These are phyloP conservation scores for Ogataea methanolica DNA, from an alignment of 805 yeast genomes.

Conservation along the genomic window DNA sequence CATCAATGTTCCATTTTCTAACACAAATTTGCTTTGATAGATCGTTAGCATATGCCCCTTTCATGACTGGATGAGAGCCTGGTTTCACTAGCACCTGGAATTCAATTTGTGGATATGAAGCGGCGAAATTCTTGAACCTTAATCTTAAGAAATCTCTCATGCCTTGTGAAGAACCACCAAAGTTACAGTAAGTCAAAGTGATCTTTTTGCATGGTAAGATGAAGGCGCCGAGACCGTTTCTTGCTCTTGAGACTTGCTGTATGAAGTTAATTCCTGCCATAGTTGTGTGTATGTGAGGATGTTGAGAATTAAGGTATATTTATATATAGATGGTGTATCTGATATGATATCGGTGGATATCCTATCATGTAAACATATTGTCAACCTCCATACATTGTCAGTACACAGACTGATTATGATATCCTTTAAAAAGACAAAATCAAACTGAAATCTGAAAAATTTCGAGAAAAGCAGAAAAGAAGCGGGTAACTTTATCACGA, in stretches of 20 bases:
- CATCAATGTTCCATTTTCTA: slow-evolving; percentile 59
- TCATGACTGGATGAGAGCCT: slow-evolving; percentile 75
- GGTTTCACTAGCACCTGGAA: slow-evolving; percentile 63
- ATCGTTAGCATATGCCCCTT: slow-evolving; percentile 49
- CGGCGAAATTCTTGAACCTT: slow-evolving; percentile 52
- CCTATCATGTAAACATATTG: too few relatives aligned
- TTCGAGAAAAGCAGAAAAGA: not conserved
- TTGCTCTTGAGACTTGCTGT: slow-evolving; percentile 52
- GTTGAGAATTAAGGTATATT: not conserved
- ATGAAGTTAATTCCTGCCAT: slow-evolving; percentile 51
- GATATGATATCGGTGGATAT: too few relatives aligned
- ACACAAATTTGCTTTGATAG: slow-evolving; percentile 52
- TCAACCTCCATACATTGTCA: too few relatives aligned
- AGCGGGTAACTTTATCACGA: not conserved
- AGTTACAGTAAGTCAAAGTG: slow-evolving; percentile 79
- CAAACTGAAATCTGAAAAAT: too few relatives aligned
- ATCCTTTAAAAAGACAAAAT: not conserved
- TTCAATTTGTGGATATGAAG: slow-evolving; percentile 58
- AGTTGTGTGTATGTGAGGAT: slow-evolving; percentile 32
- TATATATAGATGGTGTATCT: too few relatives aligned
- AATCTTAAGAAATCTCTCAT: slow-evolving; percentile 59
- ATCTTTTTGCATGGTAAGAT: slow-evolving; percentile 72
- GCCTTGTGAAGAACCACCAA: slow-evolving; percentile 93
- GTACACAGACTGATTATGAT: not conserved
- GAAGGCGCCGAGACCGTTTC: slow-evolving; percentile 76